phyloP scores from a whole-genome alignment of 164 flowering plant species.

The Berberis vulgaris region DNA sequence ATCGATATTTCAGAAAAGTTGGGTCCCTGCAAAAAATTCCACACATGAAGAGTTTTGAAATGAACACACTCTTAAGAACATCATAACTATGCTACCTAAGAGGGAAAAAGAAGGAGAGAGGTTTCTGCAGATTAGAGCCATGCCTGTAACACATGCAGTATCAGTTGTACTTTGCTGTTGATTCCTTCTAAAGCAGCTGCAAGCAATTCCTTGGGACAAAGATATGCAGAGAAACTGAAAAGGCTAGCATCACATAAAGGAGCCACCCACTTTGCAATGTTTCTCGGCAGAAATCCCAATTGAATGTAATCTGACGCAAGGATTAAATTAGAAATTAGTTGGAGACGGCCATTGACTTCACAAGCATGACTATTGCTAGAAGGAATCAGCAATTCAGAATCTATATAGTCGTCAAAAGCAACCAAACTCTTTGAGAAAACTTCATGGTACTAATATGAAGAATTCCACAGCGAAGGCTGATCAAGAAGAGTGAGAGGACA shows the following conservation, averaged over 20 bases:
- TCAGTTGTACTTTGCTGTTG: constrained; percentile 49
- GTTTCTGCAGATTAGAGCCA: constrained; percentile 8
- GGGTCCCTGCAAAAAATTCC: constrained; percentile 51
- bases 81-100: neutral
- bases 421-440: too few species aligned
- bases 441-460: too few species aligned
- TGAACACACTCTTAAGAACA: neutral
- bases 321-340: neutral
- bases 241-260: constrained; percentile 74
- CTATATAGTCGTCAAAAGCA: too few species aligned
- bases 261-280: constrained; percentile 79
- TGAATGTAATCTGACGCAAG: constrained; percentile 58
- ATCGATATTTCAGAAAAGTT: constrained; percentile 39
- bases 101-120: neutral
- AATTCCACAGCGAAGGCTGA: too few species aligned
- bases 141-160: constrained; percentile 64
- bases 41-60: neutral
- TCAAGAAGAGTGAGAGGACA: too few species aligned
- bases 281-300: constrained; percentile 78
- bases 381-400: too few species aligned
- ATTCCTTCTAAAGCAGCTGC: constrained; percentile 59
- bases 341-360: too few species aligned
- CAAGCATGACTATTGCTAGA: too few species aligned
- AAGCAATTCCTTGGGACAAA: constrained; percentile 61
- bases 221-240: constrained; percentile 59